phyloP scores from a whole-genome alignment of 2,329 filamentous ascomycete genomes.

The Pseudogymnoascus sp. region DNA sequence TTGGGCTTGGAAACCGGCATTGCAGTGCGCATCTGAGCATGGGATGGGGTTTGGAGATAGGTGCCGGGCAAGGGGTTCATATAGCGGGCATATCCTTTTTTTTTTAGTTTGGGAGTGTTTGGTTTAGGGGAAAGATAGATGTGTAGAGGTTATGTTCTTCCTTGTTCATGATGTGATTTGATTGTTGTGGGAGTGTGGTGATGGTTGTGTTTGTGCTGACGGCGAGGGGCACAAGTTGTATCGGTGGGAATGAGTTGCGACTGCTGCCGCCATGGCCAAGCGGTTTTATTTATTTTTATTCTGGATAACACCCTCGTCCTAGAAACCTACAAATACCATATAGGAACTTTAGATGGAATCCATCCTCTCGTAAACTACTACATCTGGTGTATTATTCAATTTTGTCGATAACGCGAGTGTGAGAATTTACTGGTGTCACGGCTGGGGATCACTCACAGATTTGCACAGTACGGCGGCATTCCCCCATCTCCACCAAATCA shows the following conservation, averaged over 20 bases:
- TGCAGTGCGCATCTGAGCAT: not conserved
- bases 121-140: not conserved
- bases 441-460: not conserved
- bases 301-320: not conserved
- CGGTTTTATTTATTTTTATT: not conserved
- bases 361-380: not conserved
- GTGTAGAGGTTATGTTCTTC: not conserved
- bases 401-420: too few relatives aligned
- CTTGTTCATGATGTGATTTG: not conserved
- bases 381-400: not conserved
- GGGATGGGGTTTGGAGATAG: too few relatives aligned
- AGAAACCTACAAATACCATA: not conserved
- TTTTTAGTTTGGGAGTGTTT: not conserved
- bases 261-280: not conserved
- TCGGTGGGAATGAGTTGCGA: not conserved
- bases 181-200: not conserved
- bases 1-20: conserved; percentile 4
- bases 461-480: not conserved
- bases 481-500: not conserved
- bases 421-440: not conserved
- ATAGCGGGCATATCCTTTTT: conserved; percentile 1
- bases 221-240: not conserved
- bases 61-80: not conserved
- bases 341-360: not conserved
- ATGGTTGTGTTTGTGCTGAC: not conserved